Conservation (phyloP, 331 rosid genomes). For the Quercus tomentella region DNA sequence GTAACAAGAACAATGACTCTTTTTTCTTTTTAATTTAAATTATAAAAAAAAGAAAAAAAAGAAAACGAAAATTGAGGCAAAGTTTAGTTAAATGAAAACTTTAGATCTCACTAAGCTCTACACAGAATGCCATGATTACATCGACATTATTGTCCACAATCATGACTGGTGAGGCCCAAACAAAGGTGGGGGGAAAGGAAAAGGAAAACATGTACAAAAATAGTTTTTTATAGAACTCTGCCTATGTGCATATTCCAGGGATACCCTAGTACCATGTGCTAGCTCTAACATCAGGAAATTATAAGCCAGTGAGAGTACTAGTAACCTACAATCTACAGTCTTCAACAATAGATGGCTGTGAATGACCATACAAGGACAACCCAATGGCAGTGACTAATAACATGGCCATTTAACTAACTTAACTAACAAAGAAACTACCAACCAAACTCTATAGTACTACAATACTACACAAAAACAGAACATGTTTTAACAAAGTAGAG, state of each 20-base stretch:
- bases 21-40: too few relatives aligned
- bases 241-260: too few relatives aligned
- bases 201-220: neutral
- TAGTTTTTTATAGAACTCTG: neutral
- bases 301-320: too few relatives aligned
- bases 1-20: too few relatives aligned
- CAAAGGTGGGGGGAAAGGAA: neutral
- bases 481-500: too few relatives aligned
- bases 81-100: too few relatives aligned
- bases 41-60: too few relatives aligned
- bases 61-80: too few relatives aligned
- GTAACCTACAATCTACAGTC: neutral
- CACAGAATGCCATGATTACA: conserved; percentile 13
- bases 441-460: neutral
- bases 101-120: too few relatives aligned
- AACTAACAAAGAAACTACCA: conserved; percentile 15
- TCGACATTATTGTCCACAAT: conserved; percentile 1
- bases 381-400: neutral
- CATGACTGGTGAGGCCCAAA: neutral
- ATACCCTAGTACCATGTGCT: too few relatives aligned
- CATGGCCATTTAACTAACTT: conserved; percentile 19
- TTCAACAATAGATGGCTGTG: neutral
- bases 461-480: neutral
- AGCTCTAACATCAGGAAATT: too few relatives aligned
- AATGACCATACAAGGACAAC: neutral